Base-by-base conservation (phyloP, 768 basidiomycete species). In the Boletus vinaceobasis region DNA sequence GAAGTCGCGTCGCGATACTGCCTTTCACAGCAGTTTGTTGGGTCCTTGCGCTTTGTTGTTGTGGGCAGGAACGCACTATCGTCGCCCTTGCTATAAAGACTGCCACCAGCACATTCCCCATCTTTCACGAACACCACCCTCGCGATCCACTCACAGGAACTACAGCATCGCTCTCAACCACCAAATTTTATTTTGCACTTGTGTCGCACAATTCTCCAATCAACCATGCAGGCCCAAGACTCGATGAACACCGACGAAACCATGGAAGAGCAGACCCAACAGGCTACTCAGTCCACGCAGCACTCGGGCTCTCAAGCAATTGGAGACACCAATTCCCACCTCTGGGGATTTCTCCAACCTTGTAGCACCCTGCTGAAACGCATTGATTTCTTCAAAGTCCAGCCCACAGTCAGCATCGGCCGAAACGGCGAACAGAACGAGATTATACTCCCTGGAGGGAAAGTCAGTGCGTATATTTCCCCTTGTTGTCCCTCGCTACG, bases 271-370 rank as follows among this genome's bases (percentile, higher is more conserved):
- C 69, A 68, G 35, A 74, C 73, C 0, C 74, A 76, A 43, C 70
- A 76, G 32, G 75, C 76, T 5, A 75, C 76, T 1, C 71, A 73
- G 50, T 69, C 73, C 15, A 77, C 77, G 0, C 74, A 78, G 50
- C 50, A 61, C 26, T 64, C 73, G 0, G 55, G 63, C 17, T 75
- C 74, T 19, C 70, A 73, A 48, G 11, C 27, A 26, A 8, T 44
- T 26, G 53, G 51, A 8, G 64, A 63, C 19, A 43, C 51, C 50
- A 67, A 71, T 31, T 19, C 53, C 7, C 70, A 79, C 47, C 80
- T 89, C 52, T 90, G 86, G 86, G 88, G 87, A 13, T 86, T 78
- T 60, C 79, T 90, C 48, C 80, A 84, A 43, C 87, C 88, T 6
- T 86, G 84, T 63, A 82, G 75, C 60, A 59, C 73, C 26, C 57